Percentiles rank a stretch among this genome's conserved stretches.
These are phyloP conservation scores for Knoxdaviesia proteae DNA, from an alignment of 2,329 filamentous ascomycete genomes.

Conservation along the genomic window DNA sequence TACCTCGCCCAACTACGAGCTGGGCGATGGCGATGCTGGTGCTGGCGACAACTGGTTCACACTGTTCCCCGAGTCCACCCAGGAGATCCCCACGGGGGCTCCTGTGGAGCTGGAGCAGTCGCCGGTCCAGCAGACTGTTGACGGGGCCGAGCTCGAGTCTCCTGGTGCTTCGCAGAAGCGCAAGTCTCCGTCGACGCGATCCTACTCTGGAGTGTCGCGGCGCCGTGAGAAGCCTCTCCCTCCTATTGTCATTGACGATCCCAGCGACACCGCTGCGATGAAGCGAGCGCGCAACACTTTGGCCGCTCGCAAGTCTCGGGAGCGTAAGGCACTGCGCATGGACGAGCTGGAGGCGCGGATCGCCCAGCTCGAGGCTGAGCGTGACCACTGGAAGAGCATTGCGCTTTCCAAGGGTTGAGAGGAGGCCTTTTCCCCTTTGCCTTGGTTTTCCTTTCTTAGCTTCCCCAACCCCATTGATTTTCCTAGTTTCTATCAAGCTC, in stretches of 20 bases:
- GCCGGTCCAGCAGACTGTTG: too few species aligned
- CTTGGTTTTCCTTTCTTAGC: too few species aligned
- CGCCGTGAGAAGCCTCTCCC: slow-evolving; percentile 65
- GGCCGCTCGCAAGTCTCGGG: slow-evolving; percentile 80
- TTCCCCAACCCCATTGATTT: too few species aligned
- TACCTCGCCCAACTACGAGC: slow-evolving; percentile 56
- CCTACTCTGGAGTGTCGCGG: slow-evolving; percentile 15
- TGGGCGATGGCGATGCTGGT: slow-evolving; percentile 30
- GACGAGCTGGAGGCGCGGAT: slow-evolving; percentile 58
- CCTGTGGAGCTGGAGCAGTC: too few species aligned
- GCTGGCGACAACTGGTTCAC: slow-evolving; percentile 45
- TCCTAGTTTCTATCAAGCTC: too few species aligned
- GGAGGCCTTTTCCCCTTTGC: too few species aligned
- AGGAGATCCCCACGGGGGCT: too few species aligned
- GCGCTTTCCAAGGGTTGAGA: too few species aligned
- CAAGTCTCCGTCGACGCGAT: background rate
- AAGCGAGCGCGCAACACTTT: slow-evolving; percentile 90
- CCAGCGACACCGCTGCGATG: slow-evolving; percentile 53
- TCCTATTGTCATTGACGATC: slow-evolving; percentile 57
- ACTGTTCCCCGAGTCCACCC: slow-evolving; percentile 37
- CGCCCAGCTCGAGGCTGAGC: slow-evolving; percentile 42
- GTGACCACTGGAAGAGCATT: slow-evolving; percentile 39
- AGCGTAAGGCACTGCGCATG: slow-evolving; percentile 61
- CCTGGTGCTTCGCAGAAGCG: background rate
- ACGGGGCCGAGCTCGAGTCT: too few species aligned